Conservation (phyloP, 2,329 filamentous ascomycete species). For the Cordyceps cicadae region DNA sequence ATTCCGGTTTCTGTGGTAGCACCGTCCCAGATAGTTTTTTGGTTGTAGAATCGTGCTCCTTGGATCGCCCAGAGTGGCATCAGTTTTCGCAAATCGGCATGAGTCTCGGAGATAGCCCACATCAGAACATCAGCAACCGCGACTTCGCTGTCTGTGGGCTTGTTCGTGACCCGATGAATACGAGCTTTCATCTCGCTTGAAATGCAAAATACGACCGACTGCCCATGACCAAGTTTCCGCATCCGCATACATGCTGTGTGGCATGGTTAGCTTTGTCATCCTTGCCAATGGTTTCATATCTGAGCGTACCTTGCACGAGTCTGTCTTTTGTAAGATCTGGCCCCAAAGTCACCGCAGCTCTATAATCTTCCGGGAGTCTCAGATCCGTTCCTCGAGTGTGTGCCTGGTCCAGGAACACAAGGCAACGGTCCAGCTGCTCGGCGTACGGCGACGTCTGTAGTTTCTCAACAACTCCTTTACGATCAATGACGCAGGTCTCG, state of each 20-base stretch:
- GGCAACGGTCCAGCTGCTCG: constrained; percentile 46
- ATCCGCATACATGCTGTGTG: constrained; percentile 59
- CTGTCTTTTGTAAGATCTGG: constrained; percentile 58
- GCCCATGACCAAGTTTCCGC: constrained; percentile 57
- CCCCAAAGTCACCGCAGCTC: constrained; percentile 61
- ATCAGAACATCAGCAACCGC: constrained; percentile 43
- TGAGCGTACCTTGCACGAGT: constrained; percentile 52
- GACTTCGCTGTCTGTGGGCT: constrained; percentile 23
- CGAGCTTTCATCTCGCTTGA: constrained; percentile 50
- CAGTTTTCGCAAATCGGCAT: constrained; percentile 35
- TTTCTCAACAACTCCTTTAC: constrained; percentile 34
- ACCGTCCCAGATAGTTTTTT: constrained; percentile 28
- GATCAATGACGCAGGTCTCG: constrained; percentile 45
- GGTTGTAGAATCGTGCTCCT: constrained; percentile 41
- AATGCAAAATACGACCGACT: constrained; percentile 55
- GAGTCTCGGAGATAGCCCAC: constrained; percentile 54
- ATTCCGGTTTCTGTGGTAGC: neutral
- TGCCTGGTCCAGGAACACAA: constrained; percentile 62
- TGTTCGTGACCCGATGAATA: constrained; percentile 28
- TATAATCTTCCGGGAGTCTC: constrained; percentile 46
- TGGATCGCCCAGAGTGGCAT: constrained; percentile 55
- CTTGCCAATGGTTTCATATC: too few species aligned
- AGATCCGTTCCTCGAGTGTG: constrained; percentile 66
- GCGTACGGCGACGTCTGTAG: constrained; percentile 53
- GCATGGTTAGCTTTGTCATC: neutral